Conservation (phyloP, 1,284 basidiomycete genomes). For the Malassezia psittaci region DNA sequence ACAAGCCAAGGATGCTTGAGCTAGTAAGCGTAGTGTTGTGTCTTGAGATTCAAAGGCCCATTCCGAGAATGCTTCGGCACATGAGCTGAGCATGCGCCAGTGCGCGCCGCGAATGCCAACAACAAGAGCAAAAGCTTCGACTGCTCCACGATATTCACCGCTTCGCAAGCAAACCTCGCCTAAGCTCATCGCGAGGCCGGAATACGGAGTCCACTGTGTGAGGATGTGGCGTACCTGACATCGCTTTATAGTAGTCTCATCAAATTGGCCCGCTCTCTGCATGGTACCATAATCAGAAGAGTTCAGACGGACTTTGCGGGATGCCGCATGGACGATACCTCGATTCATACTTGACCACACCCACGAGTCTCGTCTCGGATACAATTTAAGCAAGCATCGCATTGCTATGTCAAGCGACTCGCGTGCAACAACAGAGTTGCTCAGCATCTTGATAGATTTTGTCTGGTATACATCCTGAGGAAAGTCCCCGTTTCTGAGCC, state of each 20-base stretch:
- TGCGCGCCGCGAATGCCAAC: constrained; percentile 8
- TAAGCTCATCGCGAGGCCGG: constrained; percentile 6
- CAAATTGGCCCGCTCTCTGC: neutral
- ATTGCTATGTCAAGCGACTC: constrained; percentile 12
- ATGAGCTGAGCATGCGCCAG: neutral
- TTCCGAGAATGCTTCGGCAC: neutral
- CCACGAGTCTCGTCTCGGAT: neutral
- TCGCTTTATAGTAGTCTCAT: neutral
- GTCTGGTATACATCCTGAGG: neutral
- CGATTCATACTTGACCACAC: neutral
- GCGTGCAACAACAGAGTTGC: neutral
- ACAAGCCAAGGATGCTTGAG: constrained; percentile 2
- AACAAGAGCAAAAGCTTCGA: constrained; percentile 11
- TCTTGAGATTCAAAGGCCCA: neutral
- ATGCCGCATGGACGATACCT: constrained; percentile 1
- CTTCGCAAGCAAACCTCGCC: constrained; percentile 10
- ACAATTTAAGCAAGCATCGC: constrained; percentile 1
- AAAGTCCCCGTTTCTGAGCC: neutral
- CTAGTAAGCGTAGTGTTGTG: neutral
- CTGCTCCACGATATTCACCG: neutral
- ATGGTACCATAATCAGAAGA: neutral
- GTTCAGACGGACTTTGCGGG: neutral
- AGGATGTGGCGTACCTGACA: neutral
- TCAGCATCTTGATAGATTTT: neutral
- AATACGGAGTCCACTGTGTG: constrained; percentile 8